These are phyloP conservation scores for Cylindrodendrum hubeiense DNA, from an alignment of 2,329 filamentous ascomycete species.

Conservation along the genomic window DNA sequence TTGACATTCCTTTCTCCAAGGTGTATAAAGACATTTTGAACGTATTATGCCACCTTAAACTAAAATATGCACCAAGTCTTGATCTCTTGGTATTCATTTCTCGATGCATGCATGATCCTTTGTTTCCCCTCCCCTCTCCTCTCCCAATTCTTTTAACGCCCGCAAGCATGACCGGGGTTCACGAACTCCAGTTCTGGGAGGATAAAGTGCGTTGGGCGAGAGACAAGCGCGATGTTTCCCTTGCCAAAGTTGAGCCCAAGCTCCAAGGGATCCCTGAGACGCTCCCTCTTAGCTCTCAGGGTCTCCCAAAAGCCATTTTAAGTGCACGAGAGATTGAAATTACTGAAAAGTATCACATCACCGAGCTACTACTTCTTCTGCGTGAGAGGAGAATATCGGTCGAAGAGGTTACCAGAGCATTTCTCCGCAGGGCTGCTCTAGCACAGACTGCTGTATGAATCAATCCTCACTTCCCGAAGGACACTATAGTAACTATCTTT, in stretches of 20 bases:
- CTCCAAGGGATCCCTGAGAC: constrained; percentile 39
- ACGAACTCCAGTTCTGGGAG: too few species aligned
- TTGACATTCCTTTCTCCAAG: too few species aligned
- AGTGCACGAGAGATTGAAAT: constrained; percentile 44
- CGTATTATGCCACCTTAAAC: too few species aligned
- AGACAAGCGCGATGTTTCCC: constrained; percentile 36
- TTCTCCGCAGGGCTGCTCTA: constrained; percentile 41
- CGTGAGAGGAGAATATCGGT: constrained; percentile 39
- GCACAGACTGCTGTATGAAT: constrained; percentile 42
- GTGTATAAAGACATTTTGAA: too few species aligned
- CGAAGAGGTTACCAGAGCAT: constrained; percentile 44
- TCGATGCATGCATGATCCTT: too few species aligned
- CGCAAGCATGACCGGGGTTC: too few species aligned
- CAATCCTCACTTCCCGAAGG: fast-evolving
- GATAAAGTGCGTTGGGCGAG: constrained; percentile 24
- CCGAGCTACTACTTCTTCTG: constrained; percentile 35
- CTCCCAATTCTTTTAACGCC: too few species aligned
- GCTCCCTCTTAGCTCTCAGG: constrained; percentile 39
- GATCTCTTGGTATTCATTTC: too few species aligned
- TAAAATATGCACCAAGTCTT: too few species aligned
- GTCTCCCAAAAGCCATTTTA: constrained; percentile 37
- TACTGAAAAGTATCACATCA: constrained; percentile 42
- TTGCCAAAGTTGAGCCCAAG: constrained; percentile 44
- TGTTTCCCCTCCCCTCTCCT: too few species aligned
- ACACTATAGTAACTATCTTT: background rate